phyloP scores from a whole-genome alignment of 805 yeast genomes.

The Yarrowia osloensis region DNA sequence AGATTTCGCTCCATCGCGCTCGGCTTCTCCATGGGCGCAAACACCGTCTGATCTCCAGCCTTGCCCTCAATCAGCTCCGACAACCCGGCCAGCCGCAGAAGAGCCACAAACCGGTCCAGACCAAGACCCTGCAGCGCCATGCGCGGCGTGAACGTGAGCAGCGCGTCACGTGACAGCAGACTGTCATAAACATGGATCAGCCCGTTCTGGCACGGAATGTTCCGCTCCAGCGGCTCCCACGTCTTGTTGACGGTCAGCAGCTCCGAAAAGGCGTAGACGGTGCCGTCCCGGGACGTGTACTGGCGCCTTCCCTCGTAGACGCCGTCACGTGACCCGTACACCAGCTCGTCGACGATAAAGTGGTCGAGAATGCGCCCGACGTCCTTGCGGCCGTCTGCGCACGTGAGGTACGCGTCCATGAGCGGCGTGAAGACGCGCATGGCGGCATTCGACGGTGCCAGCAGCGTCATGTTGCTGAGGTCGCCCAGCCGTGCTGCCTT shows the following conservation, averaged over 20 bases:
- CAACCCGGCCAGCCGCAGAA: slow-evolving; percentile 62
- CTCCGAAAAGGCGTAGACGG: slow-evolving; percentile 42
- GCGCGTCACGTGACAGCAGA: slow-evolving; percentile 35
- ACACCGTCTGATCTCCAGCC: slow-evolving; percentile 56
- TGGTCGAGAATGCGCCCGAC: slow-evolving; percentile 44
- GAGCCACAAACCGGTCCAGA: slow-evolving; percentile 67
- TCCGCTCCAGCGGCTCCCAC: slow-evolving; percentile 44
- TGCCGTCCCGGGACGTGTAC: slow-evolving; percentile 34
- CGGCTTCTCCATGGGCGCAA: slow-evolving; percentile 48
- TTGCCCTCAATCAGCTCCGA: slow-evolving; percentile 57
- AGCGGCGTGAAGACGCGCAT: slow-evolving; percentile 46
- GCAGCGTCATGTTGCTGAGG: slow-evolving; percentile 9
- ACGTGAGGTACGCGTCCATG: slow-evolving; percentile 50
- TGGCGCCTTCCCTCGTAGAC: background rate
- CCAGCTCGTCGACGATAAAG: slow-evolving; percentile 48
- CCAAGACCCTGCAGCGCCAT: slow-evolving; percentile 62
- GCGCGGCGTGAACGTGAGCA: slow-evolving; percentile 52
- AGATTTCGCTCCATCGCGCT: background rate
- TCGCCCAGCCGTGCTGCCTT: background rate
- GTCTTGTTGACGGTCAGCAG: slow-evolving; percentile 45
- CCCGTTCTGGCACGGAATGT: slow-evolving; percentile 51
- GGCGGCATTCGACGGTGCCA: slow-evolving; percentile 46
- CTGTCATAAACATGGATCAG: slow-evolving; percentile 52
- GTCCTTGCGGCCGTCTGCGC: slow-evolving; percentile 33
- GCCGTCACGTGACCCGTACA: slow-evolving; percentile 28